Evolutionary conservation across 2,329 filamentous ascomycete genomes (phyloP).

Genomic region (Neocucurbitaria cava): DNA sequence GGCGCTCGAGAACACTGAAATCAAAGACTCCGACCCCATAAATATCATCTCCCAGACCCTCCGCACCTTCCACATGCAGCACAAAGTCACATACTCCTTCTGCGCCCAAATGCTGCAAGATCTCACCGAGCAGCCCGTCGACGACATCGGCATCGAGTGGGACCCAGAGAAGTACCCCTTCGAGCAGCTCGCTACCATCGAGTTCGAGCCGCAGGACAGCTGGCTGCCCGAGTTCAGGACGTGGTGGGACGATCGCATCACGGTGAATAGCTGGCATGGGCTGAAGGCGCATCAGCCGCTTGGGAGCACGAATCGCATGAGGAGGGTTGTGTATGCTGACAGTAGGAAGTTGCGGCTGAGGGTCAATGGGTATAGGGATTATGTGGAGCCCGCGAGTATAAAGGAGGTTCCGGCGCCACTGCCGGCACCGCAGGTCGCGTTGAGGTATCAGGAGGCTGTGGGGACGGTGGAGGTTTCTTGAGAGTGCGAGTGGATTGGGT

Average conservation of each 20-base stretch:
- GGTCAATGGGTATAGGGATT: conserved; percentile 50
- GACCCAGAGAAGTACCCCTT: conserved; percentile 57
- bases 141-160: conserved; percentile 51
- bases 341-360: conserved; percentile 48
- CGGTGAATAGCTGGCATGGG: conserved; percentile 51
- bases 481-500: not conserved
- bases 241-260: conserved; percentile 52
- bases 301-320: conserved; percentile 51
- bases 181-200: conserved; percentile 54
- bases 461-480: conserved; percentile 20
- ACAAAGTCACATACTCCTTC: conserved; percentile 43
- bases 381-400: conserved; percentile 48
- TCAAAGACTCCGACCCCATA: conserved; percentile 33
- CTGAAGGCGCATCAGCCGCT: conserved; percentile 49
- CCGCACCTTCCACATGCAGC: conserved; percentile 22
- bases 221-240: conserved; percentile 51
- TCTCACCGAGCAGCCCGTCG: conserved; percentile 52
- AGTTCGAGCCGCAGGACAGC: conserved; percentile 50
- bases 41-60: conserved; percentile 34
- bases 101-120: conserved; percentile 58
- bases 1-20: conserved; percentile 48
- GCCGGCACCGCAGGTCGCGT: conserved; percentile 22
- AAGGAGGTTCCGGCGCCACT: conserved; percentile 44
- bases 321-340: conserved; percentile 52
- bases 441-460: conserved; percentile 25